Conservation (phyloP, 441 rosid species). For the Adansonia grandidieri region DNA sequence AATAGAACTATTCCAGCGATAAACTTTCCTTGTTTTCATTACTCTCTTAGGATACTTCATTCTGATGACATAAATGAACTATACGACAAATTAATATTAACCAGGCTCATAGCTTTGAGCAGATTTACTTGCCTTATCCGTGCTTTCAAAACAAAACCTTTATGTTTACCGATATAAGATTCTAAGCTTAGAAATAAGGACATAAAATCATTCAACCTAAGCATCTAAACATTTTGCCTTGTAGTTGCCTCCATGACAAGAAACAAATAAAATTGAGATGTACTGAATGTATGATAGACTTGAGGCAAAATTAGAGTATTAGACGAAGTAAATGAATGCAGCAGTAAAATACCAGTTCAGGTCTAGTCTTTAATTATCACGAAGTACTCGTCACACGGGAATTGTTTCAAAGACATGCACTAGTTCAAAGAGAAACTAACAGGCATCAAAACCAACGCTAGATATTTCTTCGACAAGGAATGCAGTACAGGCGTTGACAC, state of each 20-base stretch:
- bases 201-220: not conserved
- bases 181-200: slow-evolving; percentile 2
- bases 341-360: not conserved
- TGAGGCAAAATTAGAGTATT: not conserved
- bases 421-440: not conserved
- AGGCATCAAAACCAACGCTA: not conserved
- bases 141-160: not conserved
- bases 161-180: not conserved
- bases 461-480: slow-evolving; percentile 9
- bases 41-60: not conserved
- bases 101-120: slow-evolving; percentile 18
- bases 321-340: slow-evolving; percentile 9
- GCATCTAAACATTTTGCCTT: not conserved
- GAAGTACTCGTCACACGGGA: not conserved
- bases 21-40: not conserved
- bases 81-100: not conserved
- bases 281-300: not conserved
- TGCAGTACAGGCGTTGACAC: not conserved
- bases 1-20: not conserved
- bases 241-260: slow-evolving; percentile 9
- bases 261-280: not conserved
- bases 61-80: slow-evolving; percentile 5
- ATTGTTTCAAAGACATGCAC: slow-evolving; percentile 19
- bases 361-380: not conserved
- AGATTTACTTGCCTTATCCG: slow-evolving; percentile 10